Conservation (phyloP, 2,329 filamentous ascomycete species). For the Macrophomina pseudophaseolina region DNA sequence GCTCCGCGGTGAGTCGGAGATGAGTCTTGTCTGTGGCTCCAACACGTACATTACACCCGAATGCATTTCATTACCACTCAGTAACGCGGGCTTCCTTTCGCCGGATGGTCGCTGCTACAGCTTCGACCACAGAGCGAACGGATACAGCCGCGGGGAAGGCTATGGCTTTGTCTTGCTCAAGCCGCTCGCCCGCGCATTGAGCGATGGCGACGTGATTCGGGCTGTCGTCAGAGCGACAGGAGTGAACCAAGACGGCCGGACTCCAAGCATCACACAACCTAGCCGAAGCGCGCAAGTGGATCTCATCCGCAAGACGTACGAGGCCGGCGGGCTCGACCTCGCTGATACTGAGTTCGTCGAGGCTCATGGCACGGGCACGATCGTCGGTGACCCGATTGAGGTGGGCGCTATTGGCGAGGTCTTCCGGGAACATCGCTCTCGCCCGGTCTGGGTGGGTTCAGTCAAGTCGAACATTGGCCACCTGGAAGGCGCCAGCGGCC, state of each 20-base stretch:
- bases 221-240: constrained; percentile 50
- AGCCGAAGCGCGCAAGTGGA: constrained; percentile 54
- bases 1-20: constrained; percentile 33
- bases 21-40: constrained; percentile 4
- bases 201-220: constrained; percentile 59
- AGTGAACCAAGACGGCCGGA: constrained; percentile 58
- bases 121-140: constrained; percentile 62
- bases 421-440: constrained; percentile 12
- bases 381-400: constrained; percentile 51
- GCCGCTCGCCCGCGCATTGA: constrained; percentile 61
- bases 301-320: constrained; percentile 44
- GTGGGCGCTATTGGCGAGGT: constrained; percentile 28
- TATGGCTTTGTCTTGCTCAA: constrained; percentile 64
- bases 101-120: constrained; percentile 43
- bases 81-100: constrained; percentile 33
- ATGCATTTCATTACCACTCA: constrained; percentile 30
- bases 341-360: constrained; percentile 30
- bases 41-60: constrained; percentile 17
- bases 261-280: constrained; percentile 58
- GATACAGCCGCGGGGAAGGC: constrained; percentile 69
- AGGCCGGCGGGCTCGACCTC: constrained; percentile 38
- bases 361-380: constrained; percentile 62
- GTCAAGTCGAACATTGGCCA: constrained; percentile 39
- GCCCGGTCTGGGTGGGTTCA: constrained; percentile 28
- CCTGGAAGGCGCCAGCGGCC: constrained; percentile 36